A percentile compares a stretch with the other conserved stretches of the same genome.
These are phyloP conservation scores for Eimeria falciformis DNA, from an alignment of 169 alveolate species.

Conservation along the genomic window DNA sequence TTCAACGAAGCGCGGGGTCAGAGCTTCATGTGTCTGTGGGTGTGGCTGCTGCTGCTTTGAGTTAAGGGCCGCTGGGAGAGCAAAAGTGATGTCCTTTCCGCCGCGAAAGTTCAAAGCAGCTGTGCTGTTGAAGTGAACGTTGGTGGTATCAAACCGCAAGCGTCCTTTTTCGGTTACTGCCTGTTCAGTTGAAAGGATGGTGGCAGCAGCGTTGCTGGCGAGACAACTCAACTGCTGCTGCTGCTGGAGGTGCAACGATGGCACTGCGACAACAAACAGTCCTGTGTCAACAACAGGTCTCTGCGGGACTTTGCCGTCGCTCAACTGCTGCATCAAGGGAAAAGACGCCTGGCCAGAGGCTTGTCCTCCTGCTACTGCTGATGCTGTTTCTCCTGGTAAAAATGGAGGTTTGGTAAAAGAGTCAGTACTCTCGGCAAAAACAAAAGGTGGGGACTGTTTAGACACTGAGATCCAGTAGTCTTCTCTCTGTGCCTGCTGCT, in stretches of 20 bases:
- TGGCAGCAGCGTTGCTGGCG: slow-evolving; percentile 1
- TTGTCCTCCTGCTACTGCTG: background rate
- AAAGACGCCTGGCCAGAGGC: background rate
- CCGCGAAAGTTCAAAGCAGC: too few species aligned
- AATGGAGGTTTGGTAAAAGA: background rate
- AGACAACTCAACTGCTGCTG: background rate
- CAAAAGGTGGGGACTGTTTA: too few species aligned
- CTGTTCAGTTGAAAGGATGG: slow-evolving; percentile 2
- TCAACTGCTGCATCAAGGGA: slow-evolving; percentile 31
- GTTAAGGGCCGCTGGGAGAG: background rate
- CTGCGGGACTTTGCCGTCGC: background rate
- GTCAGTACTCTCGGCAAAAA: too few species aligned
- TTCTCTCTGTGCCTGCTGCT: too few species aligned
- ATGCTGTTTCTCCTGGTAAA: background rate
- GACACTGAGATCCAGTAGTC: too few species aligned
- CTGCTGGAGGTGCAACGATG: background rate
- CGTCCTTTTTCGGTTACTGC: background rate
- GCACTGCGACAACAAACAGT: background rate
- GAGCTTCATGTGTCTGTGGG: slow-evolving; percentile 14
- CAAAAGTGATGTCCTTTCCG: too few species aligned
- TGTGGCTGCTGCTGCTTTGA: slow-evolving; percentile 51
- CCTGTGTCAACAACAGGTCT: background rate
- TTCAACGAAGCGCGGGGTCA: slow-evolving; percentile 1
- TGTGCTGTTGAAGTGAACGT: too few species aligned
- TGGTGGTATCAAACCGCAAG: too few species aligned